These are phyloP conservation scores for Paecilomyces sp. DNA, from an alignment of 2,329 filamentous ascomycete species.

Conservation along the genomic window DNA sequence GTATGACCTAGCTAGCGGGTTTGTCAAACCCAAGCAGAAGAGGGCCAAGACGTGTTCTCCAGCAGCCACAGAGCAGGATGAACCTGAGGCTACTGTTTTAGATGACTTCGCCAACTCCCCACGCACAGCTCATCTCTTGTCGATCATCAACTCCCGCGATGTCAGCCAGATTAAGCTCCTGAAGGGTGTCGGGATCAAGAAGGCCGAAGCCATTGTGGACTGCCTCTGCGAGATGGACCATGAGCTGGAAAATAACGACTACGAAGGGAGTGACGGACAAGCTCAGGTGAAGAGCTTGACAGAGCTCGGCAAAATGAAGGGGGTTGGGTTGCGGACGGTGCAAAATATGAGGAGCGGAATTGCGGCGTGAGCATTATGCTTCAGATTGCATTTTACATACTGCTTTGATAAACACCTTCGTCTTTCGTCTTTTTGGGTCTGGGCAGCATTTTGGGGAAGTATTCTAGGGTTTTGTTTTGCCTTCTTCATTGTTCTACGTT, in stretches of 20 bases:
- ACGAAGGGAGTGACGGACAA: constrained; percentile 14
- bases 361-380: constrained; percentile 16
- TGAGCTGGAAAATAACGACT: constrained; percentile 9
- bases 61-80: constrained; percentile 9
- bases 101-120: constrained; percentile 26
- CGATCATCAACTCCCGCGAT: constrained; percentile 40
- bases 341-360: constrained; percentile 42
- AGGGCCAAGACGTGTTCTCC: constrained; percentile 16
- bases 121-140: constrained; percentile 36
- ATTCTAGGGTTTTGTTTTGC: not conserved
- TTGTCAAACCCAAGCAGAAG: constrained; percentile 16
- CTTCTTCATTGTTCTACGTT: not conserved
- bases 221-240: constrained; percentile 38
- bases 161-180: constrained; percentile 39
- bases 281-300: constrained; percentile 30
- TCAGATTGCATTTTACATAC: not conserved
- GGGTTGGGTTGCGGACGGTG: constrained; percentile 39
- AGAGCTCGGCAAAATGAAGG: constrained; percentile 36
- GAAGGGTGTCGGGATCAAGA: constrained; percentile 41
- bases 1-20: constrained; percentile 3
- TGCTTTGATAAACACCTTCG: not conserved
- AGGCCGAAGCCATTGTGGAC: constrained; percentile 42
- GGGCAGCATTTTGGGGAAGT: not conserved
- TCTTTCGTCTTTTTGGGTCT: not conserved
- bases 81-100: constrained; percentile 1